Evolutionary conservation across 2,329 filamentous ascomycete species (phyloP), one percentile per base, ranked within the genome.

Genomic region (Monosporascus sp.): DNA sequence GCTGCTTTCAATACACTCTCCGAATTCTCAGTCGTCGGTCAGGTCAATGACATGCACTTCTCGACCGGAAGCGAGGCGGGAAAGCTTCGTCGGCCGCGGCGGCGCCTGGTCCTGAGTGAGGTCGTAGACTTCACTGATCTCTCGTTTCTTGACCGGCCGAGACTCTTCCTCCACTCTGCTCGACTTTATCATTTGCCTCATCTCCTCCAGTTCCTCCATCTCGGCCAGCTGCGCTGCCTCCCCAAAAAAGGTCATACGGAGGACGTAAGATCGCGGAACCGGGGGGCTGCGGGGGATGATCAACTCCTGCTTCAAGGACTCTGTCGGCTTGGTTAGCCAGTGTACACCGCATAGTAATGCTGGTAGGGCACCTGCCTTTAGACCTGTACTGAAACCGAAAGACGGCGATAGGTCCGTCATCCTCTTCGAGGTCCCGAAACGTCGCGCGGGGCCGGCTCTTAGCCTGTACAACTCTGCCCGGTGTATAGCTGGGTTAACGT

Each of bases 331-430:
- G 22, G 46, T 44, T 9, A 50, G 18, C 46, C 5, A 15, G 6
- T 31, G 14, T 25, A 35, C 18, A 24, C 11, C 35, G 17, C 1
- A 37, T 36, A 25, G 11, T 37, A 37, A 15, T 35, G 31, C 31
- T 35, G 39, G 48, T 3, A n/a, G 37, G n/a, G 18, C 36, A n/a
- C n/a, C 45, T 11, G 63, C 63, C 67, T 61, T 53, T 61, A 0
- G 69, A 71, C 44, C 65, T 61, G 37, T 72, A 72, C 20, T 67
- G 56, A 50, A 72, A 67, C 15, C 48, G 55, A 39, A 68, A 70
- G 1, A 62, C 53, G 2, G 62, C 67, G 14, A 68, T 56, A 1
- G 67, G 62, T 0, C 50, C 48, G 2, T 50, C 38, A 2, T 57
- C 54, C 9, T 52, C 55, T 11, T 27, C 39, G n/a, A 64, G 25